phyloP scores from a whole-genome alignment of 2,329 filamentous ascomycete species.

The Simplicillium sp. region DNA sequence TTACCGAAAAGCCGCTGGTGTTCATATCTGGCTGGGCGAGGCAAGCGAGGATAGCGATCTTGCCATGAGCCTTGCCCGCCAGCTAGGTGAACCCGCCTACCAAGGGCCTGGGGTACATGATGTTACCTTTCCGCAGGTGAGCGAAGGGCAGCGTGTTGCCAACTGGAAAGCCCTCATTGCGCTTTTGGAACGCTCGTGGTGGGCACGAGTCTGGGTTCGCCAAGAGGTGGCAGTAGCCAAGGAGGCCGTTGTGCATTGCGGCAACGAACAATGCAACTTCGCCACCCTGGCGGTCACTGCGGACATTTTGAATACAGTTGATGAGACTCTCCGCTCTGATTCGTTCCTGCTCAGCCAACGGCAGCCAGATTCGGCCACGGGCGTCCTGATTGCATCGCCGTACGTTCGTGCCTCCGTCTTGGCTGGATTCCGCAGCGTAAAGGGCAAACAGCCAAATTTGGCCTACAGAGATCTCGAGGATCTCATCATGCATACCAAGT shows the following conservation, averaged over 20 bases:
- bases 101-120: not conserved
- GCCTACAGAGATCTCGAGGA: too few species aligned
- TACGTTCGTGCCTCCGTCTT: too few species aligned
- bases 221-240: not conserved
- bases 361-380: not conserved
- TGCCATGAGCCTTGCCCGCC: not conserved
- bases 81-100: not conserved
- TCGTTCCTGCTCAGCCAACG: not conserved
- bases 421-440: too few species aligned
- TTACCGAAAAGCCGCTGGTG: not conserved
- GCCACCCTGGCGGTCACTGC: not conserved
- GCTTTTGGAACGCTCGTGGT: not conserved
- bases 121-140: not conserved
- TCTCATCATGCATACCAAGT: too few species aligned
- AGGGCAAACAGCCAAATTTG: too few species aligned
- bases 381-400: not conserved
- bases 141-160: not conserved
- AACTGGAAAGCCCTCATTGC: not conserved
- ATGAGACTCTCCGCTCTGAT: not conserved
- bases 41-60: not conserved
- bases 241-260: not conserved
- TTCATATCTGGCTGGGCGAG: constrained; percentile 4
- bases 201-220: constrained; percentile 1
- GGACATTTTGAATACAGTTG: not conserved
- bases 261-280: not conserved